phyloP scores from a whole-genome alignment of 2,329 filamentous ascomycete genomes.

The Tolypocladium tundrense region DNA sequence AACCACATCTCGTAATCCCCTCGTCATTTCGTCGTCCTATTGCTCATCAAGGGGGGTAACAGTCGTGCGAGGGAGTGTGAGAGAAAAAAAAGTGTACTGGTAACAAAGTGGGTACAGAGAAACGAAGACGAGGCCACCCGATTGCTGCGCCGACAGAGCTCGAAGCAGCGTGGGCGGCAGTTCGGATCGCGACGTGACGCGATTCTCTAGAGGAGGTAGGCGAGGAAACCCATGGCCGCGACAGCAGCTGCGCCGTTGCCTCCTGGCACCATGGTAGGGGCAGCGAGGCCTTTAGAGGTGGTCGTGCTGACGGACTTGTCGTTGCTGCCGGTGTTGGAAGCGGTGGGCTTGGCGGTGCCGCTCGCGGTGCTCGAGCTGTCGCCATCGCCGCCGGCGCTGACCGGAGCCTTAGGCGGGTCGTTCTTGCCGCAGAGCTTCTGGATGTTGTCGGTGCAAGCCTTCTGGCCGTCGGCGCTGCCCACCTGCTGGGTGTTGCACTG shows the following conservation, averaged over 20 bases:
- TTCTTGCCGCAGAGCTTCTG: constrained; percentile 32
- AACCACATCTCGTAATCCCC: constrained; percentile 7
- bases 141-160: constrained; percentile 6
- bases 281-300: constrained; percentile 21
- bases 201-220: constrained; percentile 35
- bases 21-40: constrained; percentile 11
- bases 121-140: constrained; percentile 12
- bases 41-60: constrained; percentile 7
- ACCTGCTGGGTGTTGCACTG: constrained; percentile 35
- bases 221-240: constrained; percentile 40
- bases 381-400: constrained; percentile 9
- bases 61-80: constrained; percentile 3
- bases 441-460: constrained; percentile 38
- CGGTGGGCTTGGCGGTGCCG: constrained; percentile 11
- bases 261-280: constrained; percentile 29
- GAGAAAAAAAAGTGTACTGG: constrained; percentile 17
- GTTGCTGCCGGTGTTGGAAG: constrained; percentile 9
- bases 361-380: constrained; percentile 14
- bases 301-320: constrained; percentile 20
- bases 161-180: constrained; percentile 4
- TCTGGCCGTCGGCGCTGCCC: constrained; percentile 31
- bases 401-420: constrained; percentile 22
- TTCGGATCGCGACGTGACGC: not conserved
- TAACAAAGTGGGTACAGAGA: constrained; percentile 21
- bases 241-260: constrained; percentile 35